Evolutionary conservation across 768 basidiomycete genomes (phyloP), one percentile per base, ranked within the genome.

Genomic region (Termitomyces titanicus): DNA sequence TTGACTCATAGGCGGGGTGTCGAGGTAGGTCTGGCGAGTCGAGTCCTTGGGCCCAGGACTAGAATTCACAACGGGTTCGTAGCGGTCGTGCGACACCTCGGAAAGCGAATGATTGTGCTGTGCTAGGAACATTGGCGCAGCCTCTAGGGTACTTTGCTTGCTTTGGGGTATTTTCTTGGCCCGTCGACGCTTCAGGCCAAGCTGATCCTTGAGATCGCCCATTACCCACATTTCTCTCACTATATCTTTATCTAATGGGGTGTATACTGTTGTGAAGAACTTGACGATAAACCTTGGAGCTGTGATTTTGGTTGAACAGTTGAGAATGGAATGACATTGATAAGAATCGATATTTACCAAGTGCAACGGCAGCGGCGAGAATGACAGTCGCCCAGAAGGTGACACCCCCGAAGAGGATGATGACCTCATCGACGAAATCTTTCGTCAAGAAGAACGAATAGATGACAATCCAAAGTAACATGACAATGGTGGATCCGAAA

Each of bases 171-270:
- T 74, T 56, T 78, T 79, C 63, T 75, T 82, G 33, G 69, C 69
- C 47, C 82, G 84, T 37, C 84, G 80, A 62, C 85, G 88, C 34
- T 74, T 69, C 53, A 94, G 79, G 3, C 92, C 92, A 4, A 94
- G 75, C 38, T 78, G 82, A 59, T 92, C 90, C 67, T 94, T 94
- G 53, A 94, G 77, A 64, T 92, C 84, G 3, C 92, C 92, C 55
- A 69, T 64, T 4, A 93, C 89, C 91, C 90, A 93, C 82, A 85
- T 88, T 75, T 98, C 96, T 27, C 96, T 86, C 8, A 98, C 78
- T 53, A 98, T 86, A 63, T 97, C 91, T 66, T 85, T 88, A 77
- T 98, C 96, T 17, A 85, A 74, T 2, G 95, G 94, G 46, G 68
- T 72, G 64, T 94, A 97, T 0, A 85, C 79, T 1, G 85, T 76